These are phyloP conservation scores for Coemansia reversa DNA, from an alignment of 192 early-diverging fungal genomes.

Conservation along the genomic window DNA sequence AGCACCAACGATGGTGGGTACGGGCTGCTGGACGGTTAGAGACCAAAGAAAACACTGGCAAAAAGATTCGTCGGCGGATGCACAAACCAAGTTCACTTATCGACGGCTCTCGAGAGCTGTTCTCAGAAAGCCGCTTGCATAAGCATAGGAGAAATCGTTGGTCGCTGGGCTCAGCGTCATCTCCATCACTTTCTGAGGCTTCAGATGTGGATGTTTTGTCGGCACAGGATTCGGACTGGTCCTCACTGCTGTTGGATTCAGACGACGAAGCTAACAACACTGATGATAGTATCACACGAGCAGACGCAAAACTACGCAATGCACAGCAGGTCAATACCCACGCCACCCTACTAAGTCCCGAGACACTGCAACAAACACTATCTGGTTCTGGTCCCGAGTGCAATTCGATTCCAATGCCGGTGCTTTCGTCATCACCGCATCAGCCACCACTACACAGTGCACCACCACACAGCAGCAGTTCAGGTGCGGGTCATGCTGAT, in stretches of 20 bases:
- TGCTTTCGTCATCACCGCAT: conserved; percentile 8
- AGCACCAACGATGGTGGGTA: conserved; percentile 50
- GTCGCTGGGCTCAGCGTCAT: conserved; percentile 11
- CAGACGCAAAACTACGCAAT: neutral
- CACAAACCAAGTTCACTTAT: conserved; percentile 5
- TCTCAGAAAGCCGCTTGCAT: neutral
- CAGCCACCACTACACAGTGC: neutral
- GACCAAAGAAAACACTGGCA: conserved; percentile 5
- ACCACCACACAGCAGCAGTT: neutral
- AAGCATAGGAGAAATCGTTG: neutral
- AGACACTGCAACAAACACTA: neutral
- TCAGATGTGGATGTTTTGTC: conserved; percentile 6
- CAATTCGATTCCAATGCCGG: conserved; percentile 17
- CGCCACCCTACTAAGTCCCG: conserved; percentile 7
- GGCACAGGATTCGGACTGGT: conserved; percentile 30
- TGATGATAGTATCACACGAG: neutral
- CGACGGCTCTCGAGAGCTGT: conserved; percentile 18
- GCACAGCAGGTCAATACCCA: neutral
- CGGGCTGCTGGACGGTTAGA: conserved; percentile 36
- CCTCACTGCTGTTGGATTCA: conserved; percentile 12
- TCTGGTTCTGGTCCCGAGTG: neutral
- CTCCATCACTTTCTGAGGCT: conserved; percentile 5
- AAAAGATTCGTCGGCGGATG: conserved; percentile 24
- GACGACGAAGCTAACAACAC: neutral
- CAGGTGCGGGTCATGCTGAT: neutral